Conservation (phyloP, 371 early-diverging fungal genomes). For the Chytridium lagenaria region DNA sequence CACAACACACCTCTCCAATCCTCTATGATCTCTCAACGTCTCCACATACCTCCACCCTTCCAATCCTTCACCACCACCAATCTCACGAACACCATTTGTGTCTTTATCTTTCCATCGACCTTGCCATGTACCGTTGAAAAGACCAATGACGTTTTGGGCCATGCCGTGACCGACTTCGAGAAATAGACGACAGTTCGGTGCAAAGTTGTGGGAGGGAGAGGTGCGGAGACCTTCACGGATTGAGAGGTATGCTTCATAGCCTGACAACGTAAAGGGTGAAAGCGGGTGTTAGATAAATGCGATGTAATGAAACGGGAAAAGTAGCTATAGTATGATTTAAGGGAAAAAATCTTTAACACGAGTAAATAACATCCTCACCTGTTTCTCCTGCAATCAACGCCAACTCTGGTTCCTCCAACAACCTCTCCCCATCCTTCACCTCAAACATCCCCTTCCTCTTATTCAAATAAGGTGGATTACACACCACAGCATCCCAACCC, state of each 20-base stretch:
- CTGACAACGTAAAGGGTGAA: too few species aligned
- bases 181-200: slow-evolving; percentile 50
- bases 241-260: slow-evolving; percentile 69
- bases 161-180: slow-evolving; percentile 77
- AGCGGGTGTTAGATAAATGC: too few species aligned
- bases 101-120: neutral
- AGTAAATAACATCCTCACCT: slow-evolving; percentile 28
- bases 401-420: slow-evolving; percentile 67
- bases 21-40: slow-evolving; percentile 13
- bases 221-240: slow-evolving; percentile 50
- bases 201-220: neutral
- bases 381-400: slow-evolving; percentile 71
- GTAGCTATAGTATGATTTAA: too few species aligned
- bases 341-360: too few species aligned
- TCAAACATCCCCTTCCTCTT: slow-evolving; percentile 42
- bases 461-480: slow-evolving; percentile 79
- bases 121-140: slow-evolving; percentile 50
- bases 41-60: slow-evolving; percentile 24
- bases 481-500: slow-evolving; percentile 51
- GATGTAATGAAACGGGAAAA: too few species aligned
- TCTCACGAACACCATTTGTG: neutral
- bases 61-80: slow-evolving; percentile 3
- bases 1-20: slow-evolving; percentile 29
- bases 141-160: slow-evolving; percentile 61
- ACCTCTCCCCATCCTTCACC: slow-evolving; percentile 28